Conservation (phyloP, 768 basidiomycete genomes). For the Lepiota brunneoincarnata region DNA sequence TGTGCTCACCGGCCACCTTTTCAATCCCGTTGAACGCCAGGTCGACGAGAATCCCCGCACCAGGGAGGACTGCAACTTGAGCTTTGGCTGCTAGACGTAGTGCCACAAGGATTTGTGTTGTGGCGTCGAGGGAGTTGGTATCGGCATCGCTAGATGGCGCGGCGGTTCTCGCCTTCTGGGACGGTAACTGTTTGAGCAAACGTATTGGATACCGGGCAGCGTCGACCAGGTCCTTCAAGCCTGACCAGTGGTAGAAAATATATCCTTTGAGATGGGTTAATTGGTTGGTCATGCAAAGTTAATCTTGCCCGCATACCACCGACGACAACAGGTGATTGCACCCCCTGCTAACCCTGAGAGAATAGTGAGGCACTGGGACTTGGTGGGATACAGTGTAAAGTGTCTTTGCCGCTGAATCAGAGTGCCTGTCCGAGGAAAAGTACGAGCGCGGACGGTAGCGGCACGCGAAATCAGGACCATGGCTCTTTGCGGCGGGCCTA, state of each 20-base stretch:
- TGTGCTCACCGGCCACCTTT: slow-evolving; percentile 32
- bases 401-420: too few relatives aligned
- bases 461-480: too few relatives aligned
- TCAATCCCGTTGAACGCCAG: slow-evolving; percentile 40
- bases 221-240: slow-evolving; percentile 34
- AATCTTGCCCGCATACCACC: slow-evolving; percentile 1
- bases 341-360: slow-evolving; percentile 3
- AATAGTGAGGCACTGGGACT: neutral
- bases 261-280: slow-evolving; percentile 26
- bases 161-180: slow-evolving; percentile 18
- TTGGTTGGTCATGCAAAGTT: neutral
- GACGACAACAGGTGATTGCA: neutral
- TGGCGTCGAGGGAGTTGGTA: slow-evolving; percentile 10
- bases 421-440: too few relatives aligned
- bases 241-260: slow-evolving; percentile 39
- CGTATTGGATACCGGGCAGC: slow-evolving; percentile 11
- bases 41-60: slow-evolving; percentile 36
- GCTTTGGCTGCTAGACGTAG: slow-evolving; percentile 39
- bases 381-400: neutral
- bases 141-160: neutral
- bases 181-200: slow-evolving; percentile 1
- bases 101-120: slow-evolving; percentile 28
- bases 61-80: slow-evolving; percentile 37
- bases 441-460: too few relatives aligned
- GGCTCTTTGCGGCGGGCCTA: too few relatives aligned